Percentiles rank a stretch among this genome's conserved stretches.
phyloP scores from a whole-genome alignment of 1,284 basidiomycete genomes.

The Irpex sp. region DNA sequence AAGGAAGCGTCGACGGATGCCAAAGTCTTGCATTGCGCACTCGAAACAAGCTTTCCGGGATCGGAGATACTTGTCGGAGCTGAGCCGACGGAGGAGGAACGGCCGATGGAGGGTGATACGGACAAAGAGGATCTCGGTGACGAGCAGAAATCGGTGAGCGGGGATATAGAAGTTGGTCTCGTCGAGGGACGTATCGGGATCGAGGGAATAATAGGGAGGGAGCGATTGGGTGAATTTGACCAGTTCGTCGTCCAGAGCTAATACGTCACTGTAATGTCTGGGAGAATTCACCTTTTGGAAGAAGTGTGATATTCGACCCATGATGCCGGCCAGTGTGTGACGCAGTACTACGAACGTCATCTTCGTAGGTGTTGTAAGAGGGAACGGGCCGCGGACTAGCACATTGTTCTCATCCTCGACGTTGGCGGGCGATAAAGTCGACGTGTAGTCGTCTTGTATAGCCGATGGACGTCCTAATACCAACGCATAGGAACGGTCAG shows the following conservation, averaged over 20 bases:
- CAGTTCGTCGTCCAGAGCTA: slow-evolving; percentile 83
- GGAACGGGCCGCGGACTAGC: slow-evolving; percentile 41
- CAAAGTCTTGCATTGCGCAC: slow-evolving; percentile 73
- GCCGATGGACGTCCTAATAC: slow-evolving; percentile 88
- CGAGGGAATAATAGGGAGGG: slow-evolving; percentile 74
- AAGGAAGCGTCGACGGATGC: slow-evolving; percentile 65
- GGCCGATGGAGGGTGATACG: slow-evolving; percentile 77
- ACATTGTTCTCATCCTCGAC: slow-evolving; percentile 65
- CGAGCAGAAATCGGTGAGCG: slow-evolving; percentile 74
- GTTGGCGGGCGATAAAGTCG: slow-evolving; percentile 81
- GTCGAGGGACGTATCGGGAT: slow-evolving; percentile 80
- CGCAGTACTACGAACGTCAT: slow-evolving; percentile 90
- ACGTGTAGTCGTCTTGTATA: slow-evolving; percentile 85
- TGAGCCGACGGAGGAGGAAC: slow-evolving; percentile 69
- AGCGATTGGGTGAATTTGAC: slow-evolving; percentile 73
- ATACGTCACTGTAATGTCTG: slow-evolving; percentile 84
- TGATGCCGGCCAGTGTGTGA: slow-evolving; percentile 79
- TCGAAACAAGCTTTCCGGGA: slow-evolving; percentile 79
- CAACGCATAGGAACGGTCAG: slow-evolving; percentile 89
- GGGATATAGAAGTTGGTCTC: slow-evolving; percentile 59
- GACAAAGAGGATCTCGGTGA: slow-evolving; percentile 78
- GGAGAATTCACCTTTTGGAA: slow-evolving; percentile 87
- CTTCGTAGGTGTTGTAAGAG: slow-evolving; percentile 73
- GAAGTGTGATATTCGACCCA: slow-evolving; percentile 91
- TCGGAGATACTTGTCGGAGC: slow-evolving; percentile 71